Conservation (phyloP, 441 rosid genomes). For the Eutrema salsugineum region DNA sequence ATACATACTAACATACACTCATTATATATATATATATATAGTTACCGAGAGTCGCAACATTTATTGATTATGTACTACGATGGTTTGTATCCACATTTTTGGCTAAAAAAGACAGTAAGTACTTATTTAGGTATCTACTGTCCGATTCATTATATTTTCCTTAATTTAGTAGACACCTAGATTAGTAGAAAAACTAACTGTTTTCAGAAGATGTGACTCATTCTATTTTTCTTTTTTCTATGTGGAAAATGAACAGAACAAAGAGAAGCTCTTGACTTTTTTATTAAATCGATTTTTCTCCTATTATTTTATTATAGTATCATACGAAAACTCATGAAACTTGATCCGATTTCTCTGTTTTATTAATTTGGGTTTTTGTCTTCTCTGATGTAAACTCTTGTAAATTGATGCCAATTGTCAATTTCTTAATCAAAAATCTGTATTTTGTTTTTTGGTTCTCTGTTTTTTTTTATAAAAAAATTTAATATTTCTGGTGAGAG, state of each 20-base stretch:
- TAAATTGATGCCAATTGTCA: conserved; percentile 21
- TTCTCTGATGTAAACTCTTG: conserved; percentile 5
- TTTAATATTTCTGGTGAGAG: conserved; percentile 9
- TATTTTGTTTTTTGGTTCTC: not conserved
- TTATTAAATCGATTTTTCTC: not conserved
- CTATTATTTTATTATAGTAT: not conserved
- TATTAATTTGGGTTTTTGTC: conserved; percentile 18
- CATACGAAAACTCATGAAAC: conserved; percentile 17
- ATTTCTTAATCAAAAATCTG: not conserved
- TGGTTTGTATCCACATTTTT: conserved; percentile 13
- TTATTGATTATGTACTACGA: not conserved
- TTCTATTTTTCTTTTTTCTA: no score
- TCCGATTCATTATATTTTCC: no score
- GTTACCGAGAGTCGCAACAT: not conserved
- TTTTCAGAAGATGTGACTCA: no score
- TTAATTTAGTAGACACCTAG: no score
- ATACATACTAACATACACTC: no score
- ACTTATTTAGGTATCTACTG: not conserved
- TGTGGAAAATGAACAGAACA: no score
- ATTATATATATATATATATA: not conserved
- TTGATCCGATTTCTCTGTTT: not conserved
- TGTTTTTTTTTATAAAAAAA: not conserved
- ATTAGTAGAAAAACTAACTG: no score
- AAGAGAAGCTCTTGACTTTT: no score
- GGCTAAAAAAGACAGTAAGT: not conserved